Evolutionary conservation across 1,284 basidiomycete species (phyloP).

Genomic region (Irpex sp.): DNA sequence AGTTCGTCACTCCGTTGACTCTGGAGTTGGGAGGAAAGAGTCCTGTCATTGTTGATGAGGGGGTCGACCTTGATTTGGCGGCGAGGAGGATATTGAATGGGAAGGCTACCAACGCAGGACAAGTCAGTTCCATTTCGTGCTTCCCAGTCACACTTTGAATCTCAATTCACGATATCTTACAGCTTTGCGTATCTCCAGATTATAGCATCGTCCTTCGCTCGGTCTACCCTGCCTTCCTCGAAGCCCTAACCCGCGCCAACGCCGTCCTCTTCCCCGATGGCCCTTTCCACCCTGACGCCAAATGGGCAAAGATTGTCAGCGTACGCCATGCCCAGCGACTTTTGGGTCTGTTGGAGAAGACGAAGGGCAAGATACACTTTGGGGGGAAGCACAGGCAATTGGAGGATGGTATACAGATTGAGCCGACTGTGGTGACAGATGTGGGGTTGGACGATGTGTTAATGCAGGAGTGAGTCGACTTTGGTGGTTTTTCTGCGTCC

Average conservation of each 20-base stretch:
- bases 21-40: conserved; percentile 85
- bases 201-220: conserved; percentile 53
- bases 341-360: conserved; percentile 42
- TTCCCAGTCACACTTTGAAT: neutral
- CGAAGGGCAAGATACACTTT: conserved; percentile 53
- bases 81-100: conserved; percentile 75
- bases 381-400: conserved; percentile 39
- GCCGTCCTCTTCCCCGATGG: conserved; percentile 35
- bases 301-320: conserved; percentile 44
- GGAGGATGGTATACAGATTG: conserved; percentile 37
- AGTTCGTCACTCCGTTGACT: conserved; percentile 78
- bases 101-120: conserved; percentile 72
- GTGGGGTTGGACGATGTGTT: conserved; percentile 47
- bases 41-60: conserved; percentile 75
- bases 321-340: conserved; percentile 48
- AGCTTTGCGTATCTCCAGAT: conserved; percentile 64
- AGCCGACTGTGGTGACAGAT: conserved; percentile 46
- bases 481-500: neutral
- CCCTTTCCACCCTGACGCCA: conserved; percentile 34
- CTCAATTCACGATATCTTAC: neutral
- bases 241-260: conserved; percentile 39
- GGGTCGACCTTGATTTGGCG: conserved; percentile 53
- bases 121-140: conserved; percentile 35
- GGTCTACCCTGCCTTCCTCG: conserved; percentile 48
- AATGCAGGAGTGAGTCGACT: conserved; percentile 43